Evolutionary conservation across 2,329 filamentous ascomycete species (phyloP), one percentile per base, ranked within the genome.

Genomic region (Ilyonectria destructans): DNA sequence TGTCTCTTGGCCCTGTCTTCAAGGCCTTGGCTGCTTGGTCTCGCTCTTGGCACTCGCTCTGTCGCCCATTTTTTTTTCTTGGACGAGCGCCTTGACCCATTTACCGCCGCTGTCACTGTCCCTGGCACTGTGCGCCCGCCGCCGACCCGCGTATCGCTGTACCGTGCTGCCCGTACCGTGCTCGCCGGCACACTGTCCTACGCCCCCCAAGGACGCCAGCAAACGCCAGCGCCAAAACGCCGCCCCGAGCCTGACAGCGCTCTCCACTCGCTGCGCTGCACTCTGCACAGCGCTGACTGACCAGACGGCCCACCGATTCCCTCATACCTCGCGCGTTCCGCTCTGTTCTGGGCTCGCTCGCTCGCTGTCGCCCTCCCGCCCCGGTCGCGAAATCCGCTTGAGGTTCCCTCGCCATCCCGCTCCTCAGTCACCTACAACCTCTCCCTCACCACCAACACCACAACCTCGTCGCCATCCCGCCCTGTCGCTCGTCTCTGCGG

Each of bases 381-480:
- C 74, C 61, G 65, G 69, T 74, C 67, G 69, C 72, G 72, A 74
- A 73, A 67, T 64, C 63, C 67, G 69, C 67, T 56, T 26, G 26
- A 26, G 26, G 26, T 26, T 66, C 74, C 63, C 68, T 69, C 73
- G 67, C 60, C 73, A 71, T 66, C 60, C 65, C 71, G 62, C 70
- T 69, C 49, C 64, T 71, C 56, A 66, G 59, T 52, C 61, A 62
- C 68, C 58, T 67, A 52, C 52, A 58, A 55, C 58, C 58, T 62
- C 51, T 51, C 46, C 35, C 45, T 68, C 46, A 48, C 58, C 54
- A 40, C n/a, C 55, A 40, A 48, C 29, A 31, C 43, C 23, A 51
- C 29, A 65, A 52, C 49, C 61, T 29, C 49, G 26, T 35, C 56
- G 49, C 54, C 26, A 35, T 61, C 60, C 40, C 51, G 46, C 48